Base-by-base conservation (phyloP, 208 protist genomes). In the Leishmania guyanensis region DNA sequence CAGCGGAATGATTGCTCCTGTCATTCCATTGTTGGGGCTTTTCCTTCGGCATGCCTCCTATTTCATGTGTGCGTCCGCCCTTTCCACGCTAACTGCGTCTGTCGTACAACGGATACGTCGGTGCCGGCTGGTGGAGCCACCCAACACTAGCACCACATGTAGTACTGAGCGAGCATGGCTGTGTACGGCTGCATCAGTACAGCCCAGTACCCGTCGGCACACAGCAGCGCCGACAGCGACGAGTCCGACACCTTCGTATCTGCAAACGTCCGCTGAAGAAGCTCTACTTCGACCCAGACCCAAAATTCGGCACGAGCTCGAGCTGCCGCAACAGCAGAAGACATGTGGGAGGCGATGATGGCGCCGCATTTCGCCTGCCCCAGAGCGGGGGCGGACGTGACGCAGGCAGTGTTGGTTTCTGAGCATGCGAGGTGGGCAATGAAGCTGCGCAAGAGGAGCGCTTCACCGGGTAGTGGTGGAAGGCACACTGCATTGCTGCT, bases 391-490 rank as follows among this genome's bases (percentile, higher is more conserved):
- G 48, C 68, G 54, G 65, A n/a, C 16, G 29, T 16, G 2, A 3
- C 36, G 12, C 4, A 60, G 12, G 20, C 46, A 14, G 48, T 20
- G 14, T 68, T 71, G 4, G 5, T 10, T 10, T 17, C 46, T 36
- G 82, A 51, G 29, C 78, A 78, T 17, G 62, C 51, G n/a, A 85
- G 69, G 77, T 85, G 82, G 3, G 77, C 69, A 9, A 85, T 16
- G 48, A 81, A 85, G 65, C 82, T 85, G 77, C 82, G 82, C 51
- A 85, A 26, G 3, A 85, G 77, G 51, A 85, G 62, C 48, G 82
- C 58, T 43, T 81, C 77, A 56, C 77, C 43, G 4, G 64, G 46
- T 4, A 85, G 64, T 26, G 72, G 54, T 5, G 65, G 62, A 56
- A 16, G 22, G 2, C 8, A 48, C 0, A 6, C 43, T 14, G 22